Base-by-base conservation (phyloP, 139 green algal genomes). In the Chlorella sp. region DNA sequence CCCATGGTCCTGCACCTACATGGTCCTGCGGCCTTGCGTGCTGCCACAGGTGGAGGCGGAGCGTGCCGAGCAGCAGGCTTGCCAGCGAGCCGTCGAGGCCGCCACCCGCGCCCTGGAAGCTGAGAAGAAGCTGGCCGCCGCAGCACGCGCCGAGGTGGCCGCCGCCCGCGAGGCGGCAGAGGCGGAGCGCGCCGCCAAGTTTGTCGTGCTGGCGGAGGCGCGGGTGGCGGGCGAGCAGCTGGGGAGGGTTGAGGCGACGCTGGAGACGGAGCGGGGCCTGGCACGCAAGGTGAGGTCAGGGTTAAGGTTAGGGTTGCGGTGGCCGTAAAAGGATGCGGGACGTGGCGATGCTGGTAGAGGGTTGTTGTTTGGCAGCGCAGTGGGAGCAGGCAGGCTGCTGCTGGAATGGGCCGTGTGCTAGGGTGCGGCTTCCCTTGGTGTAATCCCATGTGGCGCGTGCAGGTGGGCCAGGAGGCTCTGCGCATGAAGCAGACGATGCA, bases 101-200 rank as follows among this genome's bases (percentile, higher is more conserved):
- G 64, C 69, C 22, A 30, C 49, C n/a, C 49, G 75, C 63, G 62
- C 77, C 0, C 75, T 88, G 59, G 72, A 69, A 29, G 80, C 80
- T 62, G 83, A 88, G 80, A 83, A 83, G 75, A 62, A 67, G 35
- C 72, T 86, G 51, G 75, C 85, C 29, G 74, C 77, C 23, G 79
- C 83, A 0, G 74, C 80, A 49, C 64, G 79, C 26, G 49, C 63
- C 2, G 63, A 77, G 64, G 72, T 63, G 1, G 42, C 49, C 35
- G 64, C 72, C 31, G 64, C 62, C 17, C 23, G 26, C 2, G 73
- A 79, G 66, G 33, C 55, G 2, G 55, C 33, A 5, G 34, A 70
- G 3, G 73, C 67, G 2, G 74, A 79, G 67, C 74, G 74, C 30
- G 74, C 74, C 2, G 55, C 67, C 24, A 79, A 74, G 74, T 84